phyloP scores from a whole-genome alignment of 2,329 filamentous ascomycete genomes.

The Colletotrichum theobromicola region DNA sequence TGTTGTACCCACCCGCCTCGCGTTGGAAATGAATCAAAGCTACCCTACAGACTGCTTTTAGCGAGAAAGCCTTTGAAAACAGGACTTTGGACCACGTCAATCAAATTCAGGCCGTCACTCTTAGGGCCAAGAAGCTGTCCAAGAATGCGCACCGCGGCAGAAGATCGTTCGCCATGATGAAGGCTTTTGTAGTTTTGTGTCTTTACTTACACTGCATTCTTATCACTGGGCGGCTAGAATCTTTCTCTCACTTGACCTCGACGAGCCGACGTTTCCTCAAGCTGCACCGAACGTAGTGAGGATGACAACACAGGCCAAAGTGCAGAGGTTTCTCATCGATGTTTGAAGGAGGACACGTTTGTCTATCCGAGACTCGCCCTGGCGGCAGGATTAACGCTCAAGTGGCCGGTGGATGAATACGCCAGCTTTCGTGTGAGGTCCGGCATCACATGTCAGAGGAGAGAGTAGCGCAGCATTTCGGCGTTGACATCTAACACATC shows the following conservation, averaged over 20 bases:
- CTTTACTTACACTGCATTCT: background rate
- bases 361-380: background rate
- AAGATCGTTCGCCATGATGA: background rate
- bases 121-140: background rate
- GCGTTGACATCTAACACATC: background rate
- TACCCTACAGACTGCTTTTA: background rate
- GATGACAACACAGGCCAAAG: background rate
- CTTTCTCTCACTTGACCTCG: background rate
- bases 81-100: background rate
- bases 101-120: background rate
- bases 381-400: background rate
- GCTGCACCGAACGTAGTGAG: background rate
- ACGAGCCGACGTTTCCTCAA: background rate
- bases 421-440: background rate
- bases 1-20: background rate
- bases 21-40: background rate
- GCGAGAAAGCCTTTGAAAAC: background rate
- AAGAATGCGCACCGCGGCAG: background rate
- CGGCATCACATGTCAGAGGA: background rate
- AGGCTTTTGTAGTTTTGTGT: background rate
- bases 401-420: background rate
- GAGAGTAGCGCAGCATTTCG: background rate
- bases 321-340: background rate
- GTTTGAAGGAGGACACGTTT: background rate
- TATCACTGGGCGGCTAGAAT: background rate